Evolutionary conservation across 805 yeast genomes (phyloP), one percentile per base, ranked within the genome.

Genomic region (Starmerella sp.): DNA sequence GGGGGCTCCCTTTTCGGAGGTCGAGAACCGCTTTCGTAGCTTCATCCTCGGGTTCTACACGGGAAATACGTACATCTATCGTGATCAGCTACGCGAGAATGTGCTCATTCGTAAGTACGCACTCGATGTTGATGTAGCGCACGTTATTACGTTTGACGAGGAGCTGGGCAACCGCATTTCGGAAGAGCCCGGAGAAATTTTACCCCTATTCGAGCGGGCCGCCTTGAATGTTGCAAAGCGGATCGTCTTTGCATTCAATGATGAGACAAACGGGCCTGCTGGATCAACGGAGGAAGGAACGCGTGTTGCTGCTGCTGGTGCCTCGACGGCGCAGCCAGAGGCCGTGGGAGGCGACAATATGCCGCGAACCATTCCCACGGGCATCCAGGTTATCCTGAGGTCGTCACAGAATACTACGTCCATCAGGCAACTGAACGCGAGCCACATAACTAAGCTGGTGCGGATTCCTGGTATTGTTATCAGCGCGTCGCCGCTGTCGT

Each of bases 381-480:
- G 74, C 17, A 89, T 95, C 66, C 97, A 93, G 72, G 72, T 91
- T 63, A 80, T 88, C 51, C 72, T 91, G 53, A 77, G 77, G 58
- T 83, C 95, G 11, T 81, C 82, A 53, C 84, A 95, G 14, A 79
- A 81, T 55, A 79, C 81, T 56, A 76, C 83, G 4, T 76, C 91
- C 0, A 80, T 93, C 56, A 79, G 98, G 67, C 82, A 87, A 54
- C 74, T 93, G 55, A 91, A 85, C 67, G 83, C 96, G 1, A 86
- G 84, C 48, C 87, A 87, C 67, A 89, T 93, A 58, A 81, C 96
- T 30, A 86, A 88, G 67, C 84, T 93, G 53, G 91, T 93, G 37
- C 77, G 96, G 54, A 80, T 93, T 45, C 86, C 95, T 22, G 99
- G 99, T 34, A 93, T 93, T 63, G 78, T 93, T 62, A 91, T 93